Evolutionary conservation across 2,329 filamentous ascomycete species (phyloP).

Genomic region (Stachybotrys elegans): DNA sequence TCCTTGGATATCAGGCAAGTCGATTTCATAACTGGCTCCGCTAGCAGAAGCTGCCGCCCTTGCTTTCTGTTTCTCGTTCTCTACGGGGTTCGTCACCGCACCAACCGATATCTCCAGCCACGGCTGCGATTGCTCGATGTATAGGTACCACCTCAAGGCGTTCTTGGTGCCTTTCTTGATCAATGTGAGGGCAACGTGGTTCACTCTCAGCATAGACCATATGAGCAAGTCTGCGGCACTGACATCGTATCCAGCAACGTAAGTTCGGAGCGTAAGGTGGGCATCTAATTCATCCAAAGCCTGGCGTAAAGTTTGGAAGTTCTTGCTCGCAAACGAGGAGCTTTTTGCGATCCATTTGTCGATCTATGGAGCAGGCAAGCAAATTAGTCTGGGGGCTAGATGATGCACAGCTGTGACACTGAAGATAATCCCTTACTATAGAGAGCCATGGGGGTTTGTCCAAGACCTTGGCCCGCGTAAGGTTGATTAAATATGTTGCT

Average conservation of each 20-base stretch:
- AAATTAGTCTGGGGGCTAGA: no score
- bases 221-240: conserved; percentile 69
- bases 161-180: conserved; percentile 68
- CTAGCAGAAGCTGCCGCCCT: conserved; percentile 64
- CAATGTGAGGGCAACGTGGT: conserved; percentile 69
- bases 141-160: conserved; percentile 73
- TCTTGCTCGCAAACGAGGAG: conserved; percentile 20
- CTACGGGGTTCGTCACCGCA: no score
- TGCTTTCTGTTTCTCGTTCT: conserved; percentile 58
- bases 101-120: conserved; percentile 54
- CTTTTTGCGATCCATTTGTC: conserved; percentile 1
- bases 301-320: conserved; percentile 73
- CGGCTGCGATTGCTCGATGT: conserved; percentile 68
- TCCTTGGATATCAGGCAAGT: conserved; percentile 70
- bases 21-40: conserved; percentile 76
- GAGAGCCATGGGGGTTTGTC: neutral
- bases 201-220: conserved; percentile 72
- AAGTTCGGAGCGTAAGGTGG: conserved; percentile 73
- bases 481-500: neutral
- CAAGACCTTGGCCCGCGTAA: neutral
- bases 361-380: no score
- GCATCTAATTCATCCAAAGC: conserved; percentile 69
- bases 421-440: neutral
- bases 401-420: no score
- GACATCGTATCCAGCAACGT: conserved; percentile 70